Evolutionary conservation across 1,284 basidiomycete genomes (phyloP).

Genomic region (Phenoliferia sp.): DNA sequence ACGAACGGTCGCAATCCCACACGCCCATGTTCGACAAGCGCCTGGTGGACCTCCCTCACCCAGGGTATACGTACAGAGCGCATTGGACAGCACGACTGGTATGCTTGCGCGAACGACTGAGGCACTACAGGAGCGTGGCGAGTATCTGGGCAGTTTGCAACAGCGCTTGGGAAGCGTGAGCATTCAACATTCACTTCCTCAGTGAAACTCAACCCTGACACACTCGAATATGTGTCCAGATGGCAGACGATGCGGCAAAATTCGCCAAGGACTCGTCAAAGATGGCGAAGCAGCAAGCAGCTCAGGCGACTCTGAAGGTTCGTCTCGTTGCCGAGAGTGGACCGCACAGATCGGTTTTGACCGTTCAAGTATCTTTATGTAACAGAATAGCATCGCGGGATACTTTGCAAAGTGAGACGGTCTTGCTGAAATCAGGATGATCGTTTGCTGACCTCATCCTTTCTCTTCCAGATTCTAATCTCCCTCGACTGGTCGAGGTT

Average conservation of each 20-base stretch:
- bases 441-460: no score
- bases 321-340: no score
- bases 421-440: no score
- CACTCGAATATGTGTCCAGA: neutral
- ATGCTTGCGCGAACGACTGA: slow-evolving; percentile 25
- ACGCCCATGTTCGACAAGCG: neutral
- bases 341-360: neutral
- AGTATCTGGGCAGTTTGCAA: neutral
- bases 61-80: neutral
- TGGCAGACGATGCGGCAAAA: neutral
- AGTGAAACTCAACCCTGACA: neutral
- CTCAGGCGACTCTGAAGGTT: neutral
- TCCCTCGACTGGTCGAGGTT: no score
- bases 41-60: neutral
- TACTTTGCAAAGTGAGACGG: neutral
- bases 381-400: neutral
- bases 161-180: neutral
- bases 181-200: neutral
- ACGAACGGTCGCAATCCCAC: slow-evolving; percentile 3
- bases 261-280: slow-evolving; percentile 1
- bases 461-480: no score
- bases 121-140: neutral
- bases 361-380: neutral
- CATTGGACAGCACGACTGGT: neutral
- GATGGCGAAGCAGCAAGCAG: neutral